A percentile compares a stretch with the other conserved stretches of the same genome.
Conservation (phyloP, 768 basidiomycete genomes). For the Leucogyrophana mollusca region DNA sequence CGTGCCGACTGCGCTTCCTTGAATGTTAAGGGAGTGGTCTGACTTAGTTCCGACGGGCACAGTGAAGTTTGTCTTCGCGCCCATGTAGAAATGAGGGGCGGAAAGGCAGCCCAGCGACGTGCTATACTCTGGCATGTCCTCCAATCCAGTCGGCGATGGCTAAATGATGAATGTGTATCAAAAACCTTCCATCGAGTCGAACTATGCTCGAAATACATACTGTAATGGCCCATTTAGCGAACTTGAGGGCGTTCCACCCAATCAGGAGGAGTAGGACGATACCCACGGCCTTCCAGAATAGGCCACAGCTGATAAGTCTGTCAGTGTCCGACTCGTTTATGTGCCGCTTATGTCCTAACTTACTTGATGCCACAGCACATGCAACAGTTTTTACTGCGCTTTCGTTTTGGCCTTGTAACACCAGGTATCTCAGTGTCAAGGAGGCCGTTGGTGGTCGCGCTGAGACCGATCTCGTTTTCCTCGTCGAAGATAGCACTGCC, state of each 20-base stretch:
- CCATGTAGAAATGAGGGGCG: slow-evolving; percentile 45
- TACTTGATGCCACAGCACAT: slow-evolving; percentile 52
- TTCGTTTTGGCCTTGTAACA: slow-evolving; percentile 28
- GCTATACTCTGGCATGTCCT: slow-evolving; percentile 56
- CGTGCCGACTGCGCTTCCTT: slow-evolving; percentile 50
- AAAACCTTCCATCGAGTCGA: background rate
- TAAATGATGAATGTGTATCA: slow-evolving; percentile 16
- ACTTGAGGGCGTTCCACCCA: slow-evolving; percentile 41
- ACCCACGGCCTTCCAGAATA: slow-evolving; percentile 56
- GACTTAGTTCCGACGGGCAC: slow-evolving; percentile 36
- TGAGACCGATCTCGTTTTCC: slow-evolving; percentile 26
- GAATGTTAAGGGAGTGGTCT: slow-evolving; percentile 48
- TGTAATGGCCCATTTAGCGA: slow-evolving; percentile 46
- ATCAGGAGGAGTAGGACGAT: slow-evolving; percentile 43
- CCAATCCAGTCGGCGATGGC: slow-evolving; percentile 51
- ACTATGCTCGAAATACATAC: slow-evolving; percentile 27
- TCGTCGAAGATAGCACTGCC: slow-evolving; percentile 34
- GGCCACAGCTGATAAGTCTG: slow-evolving; percentile 38
- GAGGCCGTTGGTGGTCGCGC: slow-evolving; percentile 12
- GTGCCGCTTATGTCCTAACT: slow-evolving; percentile 8
- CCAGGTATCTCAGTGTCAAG: slow-evolving; percentile 31
- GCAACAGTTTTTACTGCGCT: slow-evolving; percentile 39
- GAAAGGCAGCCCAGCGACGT: slow-evolving; percentile 48
- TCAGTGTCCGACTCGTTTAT: background rate
- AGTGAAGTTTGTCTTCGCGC: slow-evolving; percentile 33